Conservation (phyloP, 208 protist species). For the Crithidia brevicula region DNA sequence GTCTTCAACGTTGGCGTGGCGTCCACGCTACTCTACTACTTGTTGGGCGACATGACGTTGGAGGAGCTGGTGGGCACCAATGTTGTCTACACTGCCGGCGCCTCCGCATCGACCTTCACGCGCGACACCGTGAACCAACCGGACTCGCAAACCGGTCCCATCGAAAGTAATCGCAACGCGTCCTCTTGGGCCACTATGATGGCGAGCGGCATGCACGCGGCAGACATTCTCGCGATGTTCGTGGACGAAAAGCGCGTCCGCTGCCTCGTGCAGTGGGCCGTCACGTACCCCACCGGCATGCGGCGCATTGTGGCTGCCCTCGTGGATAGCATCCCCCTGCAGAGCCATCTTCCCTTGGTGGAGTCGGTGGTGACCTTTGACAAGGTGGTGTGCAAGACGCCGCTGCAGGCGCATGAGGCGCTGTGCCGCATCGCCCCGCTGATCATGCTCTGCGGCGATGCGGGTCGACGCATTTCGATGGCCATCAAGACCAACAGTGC, state of each 20-base stretch:
- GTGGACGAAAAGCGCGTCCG: conserved; percentile 48
- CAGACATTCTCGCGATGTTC: conserved; percentile 46
- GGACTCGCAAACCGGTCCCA: conserved; percentile 7
- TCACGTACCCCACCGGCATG: conserved; percentile 42
- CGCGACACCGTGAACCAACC: conserved; percentile 15
- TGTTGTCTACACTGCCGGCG: conserved; percentile 32
- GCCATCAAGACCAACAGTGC: conserved; percentile 17
- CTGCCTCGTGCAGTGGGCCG: conserved; percentile 46
- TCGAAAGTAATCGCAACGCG: conserved; percentile 30
- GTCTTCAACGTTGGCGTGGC: conserved; percentile 48
- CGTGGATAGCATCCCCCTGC: conserved; percentile 50
- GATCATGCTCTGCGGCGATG: conserved; percentile 59
- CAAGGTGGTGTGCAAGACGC: conserved; percentile 57
- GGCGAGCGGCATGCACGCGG: conserved; percentile 48
- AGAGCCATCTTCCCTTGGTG: conserved; percentile 66
- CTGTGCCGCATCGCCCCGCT: conserved; percentile 53
- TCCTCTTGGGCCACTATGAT: conserved; percentile 47
- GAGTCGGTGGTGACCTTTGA: conserved; percentile 69
- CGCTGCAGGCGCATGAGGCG: conserved; percentile 53
- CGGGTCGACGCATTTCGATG: conserved; percentile 21
- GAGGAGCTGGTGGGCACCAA: conserved; percentile 38
- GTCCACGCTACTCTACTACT: conserved; percentile 42
- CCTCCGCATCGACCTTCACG: conserved; percentile 38
- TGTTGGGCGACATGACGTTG: conserved; percentile 37
- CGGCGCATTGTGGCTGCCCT: conserved; percentile 53